Conservation (phyloP, 352 stramenopile genomes). For the Pythium diclinum region DNA sequence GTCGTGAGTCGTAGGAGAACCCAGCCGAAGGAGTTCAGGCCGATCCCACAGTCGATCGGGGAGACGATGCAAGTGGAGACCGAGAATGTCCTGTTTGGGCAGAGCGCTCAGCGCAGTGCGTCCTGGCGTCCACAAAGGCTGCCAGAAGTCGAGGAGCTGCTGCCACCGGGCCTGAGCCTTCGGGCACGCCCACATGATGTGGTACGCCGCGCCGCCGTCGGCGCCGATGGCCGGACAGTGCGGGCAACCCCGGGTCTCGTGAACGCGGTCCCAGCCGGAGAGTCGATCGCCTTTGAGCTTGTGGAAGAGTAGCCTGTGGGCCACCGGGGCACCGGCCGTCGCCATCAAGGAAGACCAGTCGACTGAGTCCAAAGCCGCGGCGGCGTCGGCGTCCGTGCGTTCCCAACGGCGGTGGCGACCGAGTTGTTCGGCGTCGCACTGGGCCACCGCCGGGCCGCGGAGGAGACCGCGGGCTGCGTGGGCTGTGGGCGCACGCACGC, state of each 20-base stretch:
- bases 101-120: too few species aligned
- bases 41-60: too few species aligned
- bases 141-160: neutral
- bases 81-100: too few species aligned
- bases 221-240: neutral
- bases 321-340: neutral
- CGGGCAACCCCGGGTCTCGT: neutral
- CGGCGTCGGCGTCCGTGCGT: neutral
- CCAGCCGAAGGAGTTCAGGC: too few species aligned
- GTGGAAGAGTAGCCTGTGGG: neutral
- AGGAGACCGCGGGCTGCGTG: too few species aligned
- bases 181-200: neutral
- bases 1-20: too few species aligned
- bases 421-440: neutral
- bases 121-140: too few species aligned
- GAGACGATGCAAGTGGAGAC: too few species aligned
- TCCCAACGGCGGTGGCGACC: neutral
- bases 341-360: neutral
- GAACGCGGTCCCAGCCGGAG: neutral
- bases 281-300: neutral
- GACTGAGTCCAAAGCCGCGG: neutral
- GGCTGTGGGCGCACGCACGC: neutral
- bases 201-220: neutral
- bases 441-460: neutral
- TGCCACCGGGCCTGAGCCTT: neutral